Conservation (phyloP, 441 rosid species). For the Populus hybrid region DNA sequence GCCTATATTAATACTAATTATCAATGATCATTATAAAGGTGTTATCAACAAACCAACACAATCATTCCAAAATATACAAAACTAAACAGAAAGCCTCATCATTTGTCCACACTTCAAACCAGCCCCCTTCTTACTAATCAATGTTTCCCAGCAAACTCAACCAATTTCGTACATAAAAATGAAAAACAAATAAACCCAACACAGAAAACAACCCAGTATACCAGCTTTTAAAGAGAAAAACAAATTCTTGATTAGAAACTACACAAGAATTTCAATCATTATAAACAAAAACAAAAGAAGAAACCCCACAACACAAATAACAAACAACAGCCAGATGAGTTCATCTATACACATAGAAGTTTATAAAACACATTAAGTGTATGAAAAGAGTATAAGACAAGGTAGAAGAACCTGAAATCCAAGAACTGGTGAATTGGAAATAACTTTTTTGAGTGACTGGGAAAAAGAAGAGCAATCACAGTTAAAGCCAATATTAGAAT, state of each 20-base stretch:
- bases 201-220: not conserved
- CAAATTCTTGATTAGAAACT: not conserved
- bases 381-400: not conserved
- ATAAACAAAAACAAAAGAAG: not conserved
- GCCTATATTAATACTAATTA: too few relatives aligned
- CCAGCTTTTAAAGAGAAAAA: not conserved
- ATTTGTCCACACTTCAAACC: not conserved
- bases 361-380: not conserved
- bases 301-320: not conserved
- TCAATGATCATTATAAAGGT: not conserved
- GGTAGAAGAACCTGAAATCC: constrained; percentile 13
- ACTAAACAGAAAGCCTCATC: not conserved
- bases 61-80: not conserved
- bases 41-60: not conserved
- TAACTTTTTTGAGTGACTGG: constrained; percentile 8
- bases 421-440: constrained; percentile 6
- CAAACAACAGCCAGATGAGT: not conserved
- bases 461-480: constrained; percentile 16
- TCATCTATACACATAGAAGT: not conserved
- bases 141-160: not conserved
- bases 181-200: not conserved
- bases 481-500: not conserved
- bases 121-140: not conserved
- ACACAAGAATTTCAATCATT: not conserved
- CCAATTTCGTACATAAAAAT: not conserved